phyloP scores from a whole-genome alignment of 2,329 filamentous ascomycete genomes.

The Penicillium sp. region DNA sequence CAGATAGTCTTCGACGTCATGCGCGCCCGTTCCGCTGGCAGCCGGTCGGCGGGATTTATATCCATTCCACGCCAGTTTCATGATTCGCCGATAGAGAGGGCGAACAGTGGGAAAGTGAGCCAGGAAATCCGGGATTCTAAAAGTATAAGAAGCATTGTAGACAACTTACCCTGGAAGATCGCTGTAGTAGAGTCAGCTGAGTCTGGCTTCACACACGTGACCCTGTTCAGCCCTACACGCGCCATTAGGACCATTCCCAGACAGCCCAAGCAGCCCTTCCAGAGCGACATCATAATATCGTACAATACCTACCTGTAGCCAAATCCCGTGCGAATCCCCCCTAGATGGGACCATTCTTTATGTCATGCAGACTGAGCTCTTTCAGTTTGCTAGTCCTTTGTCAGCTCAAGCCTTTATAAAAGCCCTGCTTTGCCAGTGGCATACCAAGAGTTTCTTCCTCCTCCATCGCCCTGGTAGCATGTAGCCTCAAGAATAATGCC shows the following conservation, averaged over 20 bases:
- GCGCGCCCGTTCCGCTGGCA: constrained; percentile 2
- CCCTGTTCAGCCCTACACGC: neutral
- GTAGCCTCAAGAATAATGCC: neutral
- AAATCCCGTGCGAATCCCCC: too few relatives aligned
- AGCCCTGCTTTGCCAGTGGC: too few relatives aligned
- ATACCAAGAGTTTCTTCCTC: too few relatives aligned
- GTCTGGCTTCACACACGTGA: neutral
- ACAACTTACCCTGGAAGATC: too few relatives aligned
- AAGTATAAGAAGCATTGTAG: neutral
- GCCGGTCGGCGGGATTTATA: neutral
- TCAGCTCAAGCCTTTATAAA: too few relatives aligned
- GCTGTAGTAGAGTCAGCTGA: neutral
- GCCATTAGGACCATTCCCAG: neutral
- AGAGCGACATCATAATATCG: neutral
- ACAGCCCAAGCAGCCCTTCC: neutral
- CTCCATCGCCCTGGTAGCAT: too few relatives aligned
- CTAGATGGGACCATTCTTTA: too few relatives aligned
- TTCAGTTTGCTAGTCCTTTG: too few relatives aligned
- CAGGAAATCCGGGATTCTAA: neutral
- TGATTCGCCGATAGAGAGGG: neutral
- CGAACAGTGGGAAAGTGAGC: neutral
- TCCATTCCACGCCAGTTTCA: neutral
- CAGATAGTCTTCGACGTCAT: constrained; percentile 2
- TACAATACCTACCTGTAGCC: neutral
- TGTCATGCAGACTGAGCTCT: too few relatives aligned